Base-by-base conservation (phyloP, 352 stramenopile species). In the Phytophthora idaei region DNA sequence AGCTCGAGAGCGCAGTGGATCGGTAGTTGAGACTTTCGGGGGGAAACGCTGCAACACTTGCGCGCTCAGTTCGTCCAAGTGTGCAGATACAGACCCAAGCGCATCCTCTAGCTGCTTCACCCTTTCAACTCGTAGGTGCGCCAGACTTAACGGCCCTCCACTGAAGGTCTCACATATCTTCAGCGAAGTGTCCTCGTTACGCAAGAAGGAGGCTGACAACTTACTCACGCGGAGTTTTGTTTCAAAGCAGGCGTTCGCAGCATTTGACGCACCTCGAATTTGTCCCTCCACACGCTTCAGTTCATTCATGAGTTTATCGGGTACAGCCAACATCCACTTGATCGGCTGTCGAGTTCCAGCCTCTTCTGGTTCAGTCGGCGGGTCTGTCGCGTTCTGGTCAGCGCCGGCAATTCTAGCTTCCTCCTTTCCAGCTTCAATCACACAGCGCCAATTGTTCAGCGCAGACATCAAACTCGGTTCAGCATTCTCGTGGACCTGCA, bases 291-390 rank as follows among this genome's bases (percentile, higher is more conserved):
- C 53, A 11, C 67, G 61, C 12, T 59, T 64, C 4, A 85, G 58
- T 45, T 85, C 74, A 34, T 61, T 46, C 48, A 81, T 29, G 12
- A 85, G 65, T 12, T 61, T 70, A 27, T 79, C 62, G 2, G 77
- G 74, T 15, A 77, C 65, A 28, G 64, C 77, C 25, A 85, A 46
- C 68, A 85, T 85, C 77, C 74, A 85, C 31, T 77, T 81, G 25
- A 70, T 65, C 10, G 46, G 29, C 17, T 73, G 65, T 8, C 50
- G 50, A 32, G 29, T 31, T 4, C 52, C 53, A 25, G 14, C 36
- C 6, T 54, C 41, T 15, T 51, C 50, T 32, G 27, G 28, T 31
- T 50, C 53, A 48, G 29, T 36, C 27, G 4, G 17, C 1, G 12
- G 21, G 14, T 32, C 34, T 47, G 34, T 37, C 10, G 34, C 49